Base-by-base conservation (phyloP, 2,329 filamentous ascomycete genomes). In the Emericellopsis cladophorae region DNA sequence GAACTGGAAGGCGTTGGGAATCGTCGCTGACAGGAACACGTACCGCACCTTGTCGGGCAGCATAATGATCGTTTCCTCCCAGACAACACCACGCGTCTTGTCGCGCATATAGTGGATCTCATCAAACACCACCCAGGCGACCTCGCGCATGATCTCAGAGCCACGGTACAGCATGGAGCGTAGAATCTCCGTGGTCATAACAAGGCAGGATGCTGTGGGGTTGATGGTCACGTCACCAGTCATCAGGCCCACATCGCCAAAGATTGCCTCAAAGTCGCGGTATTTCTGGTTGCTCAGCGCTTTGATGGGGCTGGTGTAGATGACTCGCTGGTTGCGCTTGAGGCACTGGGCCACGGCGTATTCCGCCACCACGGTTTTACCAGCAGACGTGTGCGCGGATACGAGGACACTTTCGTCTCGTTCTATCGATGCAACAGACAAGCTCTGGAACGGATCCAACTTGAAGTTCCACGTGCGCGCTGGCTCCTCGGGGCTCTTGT, bases 101-200 rank as follows among this genome's bases (percentile, higher is more conserved):
- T 98, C 92, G 54, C 92, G 80, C 79, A 98, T 82, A 64, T 98
- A 98, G 62, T 98, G 92, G 46, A 98, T 94, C 62, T 98, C 92
- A 62, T 98, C 92, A 52, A 98, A 98, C 2, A 98, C 71, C 2
- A 98, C 93, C 92, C 92, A 98, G 12, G 84, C 89, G 2, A 98
- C 93, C 66, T 98, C 92, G 50, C 92, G 87, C 90, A 98, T 98
- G 49, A 98, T 96, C 66, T 98, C 92, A 0, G 92, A 96, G 45
- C 92, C 92, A 50, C 92, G 78, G 62, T 98, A 98, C 64, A 98
- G 60, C 92, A 98, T 98, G 15, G 90, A 96, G 38, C 92, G 83
- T 57, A 98, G 64, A 87, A 98, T 98, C 67, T 98, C 92, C 1
- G 92, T 98, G 1, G 92, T 98, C 92, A 98, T 98, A 54, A 98